A percentile compares a stretch with the other conserved stretches of the same genome.
Conservation (phyloP, 768 basidiomycete species). For the Pleurotus djamor region DNA sequence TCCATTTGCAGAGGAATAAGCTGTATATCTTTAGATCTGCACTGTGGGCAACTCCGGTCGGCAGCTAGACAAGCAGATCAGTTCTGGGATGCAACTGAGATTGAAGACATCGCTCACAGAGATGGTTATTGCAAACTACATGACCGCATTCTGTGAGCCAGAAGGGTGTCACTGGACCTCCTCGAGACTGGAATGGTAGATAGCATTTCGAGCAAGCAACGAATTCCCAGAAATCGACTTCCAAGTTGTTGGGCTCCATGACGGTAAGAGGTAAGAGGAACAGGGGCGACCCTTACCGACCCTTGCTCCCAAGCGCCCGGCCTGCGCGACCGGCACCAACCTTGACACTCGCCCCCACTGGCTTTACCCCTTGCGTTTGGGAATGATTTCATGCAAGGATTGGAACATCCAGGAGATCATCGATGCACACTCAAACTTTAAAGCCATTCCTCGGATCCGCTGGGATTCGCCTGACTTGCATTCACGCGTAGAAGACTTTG, state of each 20-base stretch:
- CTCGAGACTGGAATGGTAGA: conserved; percentile 55
- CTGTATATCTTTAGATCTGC: conserved; percentile 61
- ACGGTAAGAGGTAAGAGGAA: background rate
- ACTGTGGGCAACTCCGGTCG: conserved; percentile 74
- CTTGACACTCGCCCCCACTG: background rate
- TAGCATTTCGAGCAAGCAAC: conserved; percentile 71
- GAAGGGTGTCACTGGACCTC: conserved; percentile 66
- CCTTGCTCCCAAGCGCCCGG: background rate
- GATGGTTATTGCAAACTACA: conserved; percentile 81
- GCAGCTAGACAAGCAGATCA: conserved; percentile 39
- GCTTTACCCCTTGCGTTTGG: background rate
- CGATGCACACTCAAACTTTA: conserved; percentile 36
- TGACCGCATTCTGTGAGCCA: conserved; percentile 91
- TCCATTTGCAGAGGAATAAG: conserved; percentile 72
- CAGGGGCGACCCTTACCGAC: background rate
- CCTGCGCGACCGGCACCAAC: background rate
- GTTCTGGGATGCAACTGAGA: background rate
- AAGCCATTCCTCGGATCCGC: conserved; percentile 33
- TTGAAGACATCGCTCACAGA: conserved; percentile 47
- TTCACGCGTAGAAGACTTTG: conserved; percentile 39
- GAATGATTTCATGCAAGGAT: conserved; percentile 17
- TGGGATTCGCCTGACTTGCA: conserved; percentile 24
- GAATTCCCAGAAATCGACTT: conserved; percentile 80
- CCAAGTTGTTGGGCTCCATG: conserved; percentile 7
- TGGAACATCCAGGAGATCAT: conserved; percentile 53